Conservation (phyloP, 768 basidiomycete genomes). For the Tremella yokohamensis region DNA sequence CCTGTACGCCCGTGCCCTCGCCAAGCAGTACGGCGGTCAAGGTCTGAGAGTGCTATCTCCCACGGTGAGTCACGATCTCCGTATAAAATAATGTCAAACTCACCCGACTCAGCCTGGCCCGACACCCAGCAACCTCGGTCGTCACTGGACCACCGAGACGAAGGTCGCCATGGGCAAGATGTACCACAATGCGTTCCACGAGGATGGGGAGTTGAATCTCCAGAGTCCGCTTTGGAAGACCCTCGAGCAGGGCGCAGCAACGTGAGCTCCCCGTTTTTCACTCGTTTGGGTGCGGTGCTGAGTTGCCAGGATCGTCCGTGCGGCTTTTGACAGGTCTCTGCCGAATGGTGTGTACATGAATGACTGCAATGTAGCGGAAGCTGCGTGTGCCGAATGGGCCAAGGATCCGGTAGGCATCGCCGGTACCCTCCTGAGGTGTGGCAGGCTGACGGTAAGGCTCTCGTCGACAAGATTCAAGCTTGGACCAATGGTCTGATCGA, state of each 20-base stretch:
- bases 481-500: not conserved
- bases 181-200: not conserved
- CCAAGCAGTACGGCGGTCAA: conserved; percentile 2
- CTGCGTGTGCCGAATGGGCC: not conserved
- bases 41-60: not conserved
- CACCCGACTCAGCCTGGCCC: not conserved
- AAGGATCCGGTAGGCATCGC: not conserved
- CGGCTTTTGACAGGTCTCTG: not conserved
- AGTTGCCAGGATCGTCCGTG: not conserved
- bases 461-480: not conserved
- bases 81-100: not conserved
- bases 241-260: no score
- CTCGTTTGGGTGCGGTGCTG: not conserved
- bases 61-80: not conserved
- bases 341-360: conserved; percentile 1
- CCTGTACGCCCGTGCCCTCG: not conserved
- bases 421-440: not conserved
- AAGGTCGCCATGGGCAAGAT: not conserved
- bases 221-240: not conserved
- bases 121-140: not conserved
- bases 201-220: not conserved
- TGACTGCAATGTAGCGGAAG: not conserved
- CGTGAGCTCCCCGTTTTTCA: not conserved
- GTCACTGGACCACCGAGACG: not conserved
- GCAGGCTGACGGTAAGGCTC: not conserved